Evolutionary conservation across 108 stramenopile species (phyloP), one percentile per base, ranked within the genome.

Genomic region (Fistulifera solaris): DNA sequence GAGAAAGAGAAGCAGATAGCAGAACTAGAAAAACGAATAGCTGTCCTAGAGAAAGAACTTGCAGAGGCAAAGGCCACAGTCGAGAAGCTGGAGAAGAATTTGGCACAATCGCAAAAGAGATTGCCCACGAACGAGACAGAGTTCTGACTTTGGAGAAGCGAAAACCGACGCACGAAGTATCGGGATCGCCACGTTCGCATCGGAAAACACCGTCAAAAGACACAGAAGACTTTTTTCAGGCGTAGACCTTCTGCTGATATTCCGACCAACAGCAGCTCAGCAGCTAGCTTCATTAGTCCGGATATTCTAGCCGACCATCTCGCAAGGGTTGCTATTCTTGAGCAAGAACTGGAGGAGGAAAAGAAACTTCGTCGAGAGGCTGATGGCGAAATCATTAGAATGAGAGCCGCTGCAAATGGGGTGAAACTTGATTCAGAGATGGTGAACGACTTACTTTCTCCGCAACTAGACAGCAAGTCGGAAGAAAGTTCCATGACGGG

Each of bases 261-360:
- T 21, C 44, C 19, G 11, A 21, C 19, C 44, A 45, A 17, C 44
- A 45, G 44, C 16, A 45, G 44, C 19, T 17, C 35, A 12, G 60
- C 44, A 5, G 44, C 52, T 0, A 61, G 61, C 35, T 67, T 58
- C 63, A 81, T 82, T 19, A 77, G 76, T 55, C 83, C 85, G 1
- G 83, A 84, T 54, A 81, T 77, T 16, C 50, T 92, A 40, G 82
- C 77, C 7, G 61, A 79, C 52, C 90, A 92, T 58, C 73, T 71
- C 55, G 66, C 67, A 4, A 54, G 67, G 19, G 77, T 92, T 27
- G 69, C 77, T 16, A 71, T 71, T 42, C 52, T 92, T 25, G 90
- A 88, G 66, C 75, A 80, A 47, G 68, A 76, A 58, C 63, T 92
- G 21, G 75, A 83, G 54, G 81, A 72, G 31, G 90, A 92, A 65